Base-by-base conservation (phyloP, 164 flowering plant genomes). In the Berberis thunbergii region DNA sequence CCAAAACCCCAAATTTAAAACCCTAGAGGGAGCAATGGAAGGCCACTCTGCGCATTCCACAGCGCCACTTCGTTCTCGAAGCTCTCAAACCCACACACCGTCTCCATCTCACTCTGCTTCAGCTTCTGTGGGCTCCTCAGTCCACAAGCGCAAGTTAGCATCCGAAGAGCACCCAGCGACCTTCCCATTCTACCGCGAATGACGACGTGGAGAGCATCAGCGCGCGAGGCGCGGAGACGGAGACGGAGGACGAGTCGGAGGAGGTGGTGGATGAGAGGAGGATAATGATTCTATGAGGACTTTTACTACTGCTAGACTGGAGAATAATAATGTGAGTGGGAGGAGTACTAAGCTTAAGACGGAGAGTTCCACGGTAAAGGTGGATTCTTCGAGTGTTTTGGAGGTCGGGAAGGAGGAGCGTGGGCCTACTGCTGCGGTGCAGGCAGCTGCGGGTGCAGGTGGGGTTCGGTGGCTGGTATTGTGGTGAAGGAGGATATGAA, bases 131-230 rank as follows among this genome's bases (percentile, higher is more conserved):
- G 76, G 88, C 41, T 84, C 91, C 41, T 84, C 98, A 49, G 76
- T 84, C 48, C 93, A 82, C 85, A 89, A 86, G 70, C 91, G 95
- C 67, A 92, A 89, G 77, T 80, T 83, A 39, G 70, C 83, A 48
- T 75, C 59, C 67, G 76, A 75, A 45, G 86, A 83, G 72, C 86
- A 84, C 76, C 80, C 78, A 45, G 89, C 88, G 1, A 83, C 81
- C 1, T 79, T 83, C 71, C 86, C 86, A 11, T 82, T 83, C 52
- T 81, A 87, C 90, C 58, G 80, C 96, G 60, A 86, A 82, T 60
- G 98, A 94, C 64, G 98, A 93, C 67, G 96, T 93, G 44, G 98
- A 91, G 76, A 88, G 96, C 84, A 84, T 91, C 76, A 83, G 89
- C 69, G 99, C 95, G 12, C 94, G 91, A 64, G 88, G 80, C 12